These are phyloP conservation scores for Yamadazyma songkhlaensis DNA, from an alignment of 1,139 yeast species.

Conservation along the genomic window DNA sequence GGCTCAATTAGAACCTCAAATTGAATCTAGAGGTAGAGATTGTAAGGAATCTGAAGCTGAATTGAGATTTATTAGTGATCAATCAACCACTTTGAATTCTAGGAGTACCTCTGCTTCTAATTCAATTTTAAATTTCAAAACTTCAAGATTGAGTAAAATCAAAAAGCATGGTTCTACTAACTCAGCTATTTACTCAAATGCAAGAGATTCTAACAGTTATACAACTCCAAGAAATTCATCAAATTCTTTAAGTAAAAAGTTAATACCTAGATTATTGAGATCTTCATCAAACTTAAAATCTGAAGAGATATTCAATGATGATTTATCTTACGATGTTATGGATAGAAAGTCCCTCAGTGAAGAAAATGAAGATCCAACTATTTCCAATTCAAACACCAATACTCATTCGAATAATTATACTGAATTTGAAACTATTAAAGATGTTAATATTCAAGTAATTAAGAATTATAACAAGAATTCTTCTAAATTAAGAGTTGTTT, in stretches of 20 bases:
- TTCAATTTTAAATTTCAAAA: background rate
- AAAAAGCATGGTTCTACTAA: too few species aligned
- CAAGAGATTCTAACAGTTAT: background rate
- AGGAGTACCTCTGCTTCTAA: background rate
- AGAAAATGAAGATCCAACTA: background rate
- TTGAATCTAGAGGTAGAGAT: background rate
- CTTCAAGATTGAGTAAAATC: too few species aligned
- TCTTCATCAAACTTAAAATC: slow-evolving; percentile 3
- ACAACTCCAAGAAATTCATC: slow-evolving; percentile 3
- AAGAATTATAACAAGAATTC: slow-evolving; percentile 9
- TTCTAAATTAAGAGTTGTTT: slow-evolving; percentile 8
- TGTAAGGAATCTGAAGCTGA: background rate
- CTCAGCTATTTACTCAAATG: background rate
- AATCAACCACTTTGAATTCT: background rate
- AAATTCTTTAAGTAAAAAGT: too few species aligned
- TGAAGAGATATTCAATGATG: background rate
- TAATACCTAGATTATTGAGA: background rate
- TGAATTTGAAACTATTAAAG: slow-evolving; percentile 17
- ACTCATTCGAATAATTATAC: slow-evolving; percentile 4
- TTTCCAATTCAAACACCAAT: background rate
- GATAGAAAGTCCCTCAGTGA: background rate
- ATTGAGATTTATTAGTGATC: background rate
- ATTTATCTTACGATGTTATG: too few species aligned
- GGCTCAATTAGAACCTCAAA: background rate
- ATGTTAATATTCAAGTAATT: slow-evolving; percentile 14